phyloP scores from a whole-genome alignment of 495 filamentous ascomycete genomes.

The Emericellopsis terricola region DNA sequence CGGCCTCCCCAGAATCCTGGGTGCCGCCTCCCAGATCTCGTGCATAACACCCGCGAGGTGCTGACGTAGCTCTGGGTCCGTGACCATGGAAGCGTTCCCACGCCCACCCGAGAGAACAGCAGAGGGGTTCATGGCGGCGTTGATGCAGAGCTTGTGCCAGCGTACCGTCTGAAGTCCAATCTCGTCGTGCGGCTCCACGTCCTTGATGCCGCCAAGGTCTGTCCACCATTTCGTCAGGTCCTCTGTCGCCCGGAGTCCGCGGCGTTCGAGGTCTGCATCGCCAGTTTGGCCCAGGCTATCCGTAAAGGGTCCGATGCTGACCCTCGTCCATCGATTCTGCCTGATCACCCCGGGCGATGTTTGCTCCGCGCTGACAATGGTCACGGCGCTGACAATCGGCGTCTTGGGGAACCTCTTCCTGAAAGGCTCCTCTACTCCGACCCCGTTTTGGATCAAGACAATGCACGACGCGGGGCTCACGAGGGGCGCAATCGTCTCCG shows the following conservation, averaged over 20 bases:
- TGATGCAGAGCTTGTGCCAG: conserved; percentile 50
- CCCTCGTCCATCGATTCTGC: conserved; percentile 44
- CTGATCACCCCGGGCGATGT: conserved; percentile 27
- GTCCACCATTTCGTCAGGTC: conserved; percentile 18
- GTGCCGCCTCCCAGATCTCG: conserved; percentile 36
- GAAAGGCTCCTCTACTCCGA: conserved; percentile 49
- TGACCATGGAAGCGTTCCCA: conserved; percentile 35
- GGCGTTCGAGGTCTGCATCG: conserved; percentile 9
- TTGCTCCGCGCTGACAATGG: conserved; percentile 35
- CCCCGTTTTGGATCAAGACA: conserved; percentile 53
- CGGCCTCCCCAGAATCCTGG: conserved; percentile 26
- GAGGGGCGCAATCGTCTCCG: conserved; percentile 27
- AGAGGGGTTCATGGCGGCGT: conserved; percentile 44
- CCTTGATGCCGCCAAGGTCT: conserved; percentile 27
- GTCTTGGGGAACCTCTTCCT: conserved; percentile 31
- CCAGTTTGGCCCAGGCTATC: conserved; percentile 12
- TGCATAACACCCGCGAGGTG: conserved; percentile 35
- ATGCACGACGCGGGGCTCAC: conserved; percentile 32
- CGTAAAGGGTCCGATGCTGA: conserved; percentile 36
- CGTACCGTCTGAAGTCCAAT: conserved; percentile 35
- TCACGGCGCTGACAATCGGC: conserved; percentile 43
- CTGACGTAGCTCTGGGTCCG: conserved; percentile 27
- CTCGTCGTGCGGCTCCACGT: conserved; percentile 30
- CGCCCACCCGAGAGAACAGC: conserved; percentile 36
- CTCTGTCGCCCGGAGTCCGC: conserved; percentile 9